Conservation (phyloP, 2,329 filamentous ascomycete genomes). For the Pleurostoma richardsiae region DNA sequence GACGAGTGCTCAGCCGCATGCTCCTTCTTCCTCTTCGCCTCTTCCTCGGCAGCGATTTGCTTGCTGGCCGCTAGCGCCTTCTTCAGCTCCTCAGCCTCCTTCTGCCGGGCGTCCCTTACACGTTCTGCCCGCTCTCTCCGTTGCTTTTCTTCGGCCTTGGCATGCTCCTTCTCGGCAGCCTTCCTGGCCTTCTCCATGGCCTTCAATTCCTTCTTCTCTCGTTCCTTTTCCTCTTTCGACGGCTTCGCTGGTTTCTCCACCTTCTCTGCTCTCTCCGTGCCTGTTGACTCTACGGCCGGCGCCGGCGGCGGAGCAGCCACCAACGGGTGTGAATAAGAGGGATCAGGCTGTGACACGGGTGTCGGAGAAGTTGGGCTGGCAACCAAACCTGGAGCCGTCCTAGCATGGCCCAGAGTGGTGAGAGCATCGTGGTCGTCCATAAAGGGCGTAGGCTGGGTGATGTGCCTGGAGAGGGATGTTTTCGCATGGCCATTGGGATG, state of each 20-base stretch:
- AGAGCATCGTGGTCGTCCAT: slow-evolving; percentile 46
- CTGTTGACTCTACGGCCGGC: slow-evolving; percentile 10
- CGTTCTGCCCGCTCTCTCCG: slow-evolving; percentile 27
- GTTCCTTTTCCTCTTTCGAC: slow-evolving; percentile 57
- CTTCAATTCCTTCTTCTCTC: slow-evolving; percentile 65
- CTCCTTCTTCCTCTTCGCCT: slow-evolving; percentile 33
- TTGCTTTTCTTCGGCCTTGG: slow-evolving; percentile 37
- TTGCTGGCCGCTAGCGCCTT: slow-evolving; percentile 64
- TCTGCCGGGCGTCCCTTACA: slow-evolving; percentile 34
- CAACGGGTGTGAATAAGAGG: slow-evolving; percentile 15
- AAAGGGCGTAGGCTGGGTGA: slow-evolving; percentile 41
- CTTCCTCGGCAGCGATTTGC: slow-evolving; percentile 51
- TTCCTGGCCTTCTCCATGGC: slow-evolving; percentile 44
- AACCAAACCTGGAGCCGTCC: slow-evolving; percentile 51
- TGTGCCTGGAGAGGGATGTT: slow-evolving; percentile 41
- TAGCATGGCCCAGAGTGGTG: slow-evolving; percentile 58
- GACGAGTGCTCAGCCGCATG: slow-evolving; percentile 16
- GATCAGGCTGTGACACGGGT: slow-evolving; percentile 13
- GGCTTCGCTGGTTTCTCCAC: slow-evolving; percentile 19
- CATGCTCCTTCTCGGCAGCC: slow-evolving; percentile 38
- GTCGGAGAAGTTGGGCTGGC: slow-evolving; percentile 13
- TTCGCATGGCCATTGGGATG: slow-evolving; percentile 35
- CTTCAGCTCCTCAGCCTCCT: slow-evolving; percentile 58
- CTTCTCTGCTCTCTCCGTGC: slow-evolving; percentile 6
- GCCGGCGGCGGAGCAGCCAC: slow-evolving; percentile 21